phyloP scores from a whole-genome alignment of 139 green algal genomes.

The Zygnema circumcarinatum region DNA sequence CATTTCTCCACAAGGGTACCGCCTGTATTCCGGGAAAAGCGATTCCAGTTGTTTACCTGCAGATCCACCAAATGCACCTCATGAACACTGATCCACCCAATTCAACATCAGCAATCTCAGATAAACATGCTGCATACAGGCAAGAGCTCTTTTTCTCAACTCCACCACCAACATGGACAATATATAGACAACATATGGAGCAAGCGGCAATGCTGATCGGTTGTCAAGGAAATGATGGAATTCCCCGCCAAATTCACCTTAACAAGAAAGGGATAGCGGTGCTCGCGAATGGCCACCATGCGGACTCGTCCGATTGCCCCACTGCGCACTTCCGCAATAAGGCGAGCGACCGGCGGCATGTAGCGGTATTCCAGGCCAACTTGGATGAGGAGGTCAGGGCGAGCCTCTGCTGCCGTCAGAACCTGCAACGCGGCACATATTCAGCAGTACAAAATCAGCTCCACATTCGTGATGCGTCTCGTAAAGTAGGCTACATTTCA shows the following conservation, averaged over 20 bases:
- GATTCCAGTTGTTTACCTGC: conserved; percentile 54
- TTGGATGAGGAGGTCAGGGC: conserved; percentile 13
- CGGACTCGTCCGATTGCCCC: conserved; percentile 28
- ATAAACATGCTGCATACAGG: no score
- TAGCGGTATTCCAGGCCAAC: conserved; percentile 57
- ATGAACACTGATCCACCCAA: neutral
- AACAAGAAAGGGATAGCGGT: conserved; percentile 48
- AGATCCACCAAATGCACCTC: neutral
- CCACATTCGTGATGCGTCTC: no score
- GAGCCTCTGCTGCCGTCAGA: conserved; percentile 5
- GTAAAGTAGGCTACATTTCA: no score
- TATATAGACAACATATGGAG: no score
- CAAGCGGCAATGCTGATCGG: no score
- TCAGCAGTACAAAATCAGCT: neutral
- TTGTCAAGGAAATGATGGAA: no score
- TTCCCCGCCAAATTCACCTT: no score
- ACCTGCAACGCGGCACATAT: no score
- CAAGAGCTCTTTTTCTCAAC: conserved; percentile 5
- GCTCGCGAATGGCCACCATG: conserved; percentile 54
- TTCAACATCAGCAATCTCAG: neutral
- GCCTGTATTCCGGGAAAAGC: conserved; percentile 45
- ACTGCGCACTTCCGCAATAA: conserved; percentile 16
- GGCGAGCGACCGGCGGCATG: conserved; percentile 41
- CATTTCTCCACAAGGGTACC: conserved; percentile 57
- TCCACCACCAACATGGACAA: conserved; percentile 3